phyloP scores from a whole-genome alignment of 352 stramenopile genomes.

The Globisporangium echinulatum region DNA sequence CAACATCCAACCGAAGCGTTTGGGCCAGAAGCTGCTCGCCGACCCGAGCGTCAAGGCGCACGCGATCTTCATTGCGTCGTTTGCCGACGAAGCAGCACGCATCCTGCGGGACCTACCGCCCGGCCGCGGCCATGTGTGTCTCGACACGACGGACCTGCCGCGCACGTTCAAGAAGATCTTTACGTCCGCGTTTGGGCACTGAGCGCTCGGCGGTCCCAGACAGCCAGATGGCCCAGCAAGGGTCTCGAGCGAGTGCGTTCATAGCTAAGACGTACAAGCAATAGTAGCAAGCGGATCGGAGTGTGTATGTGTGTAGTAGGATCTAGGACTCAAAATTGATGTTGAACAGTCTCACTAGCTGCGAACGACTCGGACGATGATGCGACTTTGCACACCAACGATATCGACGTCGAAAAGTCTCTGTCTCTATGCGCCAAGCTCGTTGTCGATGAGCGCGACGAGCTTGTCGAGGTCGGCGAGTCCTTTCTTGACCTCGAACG shows the following conservation, averaged over 20 bases:
- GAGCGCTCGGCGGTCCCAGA: neutral
- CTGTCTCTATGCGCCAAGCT: slow-evolving; percentile 22
- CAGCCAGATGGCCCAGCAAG: no score
- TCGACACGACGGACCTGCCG: slow-evolving; percentile 74
- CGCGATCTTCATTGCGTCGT: slow-evolving; percentile 81
- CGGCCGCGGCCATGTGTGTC: slow-evolving; percentile 69
- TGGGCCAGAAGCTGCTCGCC: slow-evolving; percentile 45
- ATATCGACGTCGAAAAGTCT: no score
- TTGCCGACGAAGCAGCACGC: slow-evolving; percentile 70
- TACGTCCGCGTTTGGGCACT: slow-evolving; percentile 41
- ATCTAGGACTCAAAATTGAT: no score
- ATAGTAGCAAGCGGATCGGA: no score
- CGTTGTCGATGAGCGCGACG: slow-evolving; percentile 55
- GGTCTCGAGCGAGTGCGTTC: no score
- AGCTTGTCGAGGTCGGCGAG: slow-evolving; percentile 78
- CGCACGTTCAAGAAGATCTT: slow-evolving; percentile 86
- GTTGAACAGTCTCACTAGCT: neutral
- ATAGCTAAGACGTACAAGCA: no score
- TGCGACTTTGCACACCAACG: neutral
- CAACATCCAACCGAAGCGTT: slow-evolving; percentile 54
- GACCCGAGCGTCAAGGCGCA: slow-evolving; percentile 63
- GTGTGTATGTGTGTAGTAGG: no score
- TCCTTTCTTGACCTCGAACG: slow-evolving; percentile 84
- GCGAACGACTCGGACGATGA: neutral
- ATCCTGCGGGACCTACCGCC: slow-evolving; percentile 57